Conservation (phyloP, 1,139 yeast species). For the Lodderomyces margitis region DNA sequence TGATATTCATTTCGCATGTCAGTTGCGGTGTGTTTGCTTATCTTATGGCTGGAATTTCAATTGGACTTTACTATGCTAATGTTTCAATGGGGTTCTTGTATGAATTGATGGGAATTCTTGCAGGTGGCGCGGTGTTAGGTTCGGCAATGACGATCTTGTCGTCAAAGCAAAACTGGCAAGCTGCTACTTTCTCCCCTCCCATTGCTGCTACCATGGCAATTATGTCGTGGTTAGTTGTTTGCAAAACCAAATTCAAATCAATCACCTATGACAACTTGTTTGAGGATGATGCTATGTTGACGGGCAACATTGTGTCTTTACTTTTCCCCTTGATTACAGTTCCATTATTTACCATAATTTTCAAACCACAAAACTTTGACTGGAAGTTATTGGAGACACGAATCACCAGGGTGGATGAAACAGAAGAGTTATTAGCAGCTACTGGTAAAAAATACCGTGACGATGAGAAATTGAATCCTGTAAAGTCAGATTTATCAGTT, state of each 20-base stretch:
- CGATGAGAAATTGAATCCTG: constrained; percentile 40
- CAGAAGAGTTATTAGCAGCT: constrained; percentile 52
- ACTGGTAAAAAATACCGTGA: constrained; percentile 20
- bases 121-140: constrained; percentile 84
- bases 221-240: constrained; percentile 63
- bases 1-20: constrained; percentile 65
- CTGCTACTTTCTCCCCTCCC: constrained; percentile 61
- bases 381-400: constrained; percentile 54
- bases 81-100: constrained; percentile 84
- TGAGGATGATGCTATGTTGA: constrained; percentile 77
- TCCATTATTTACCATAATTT: constrained; percentile 62
- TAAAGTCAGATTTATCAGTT: constrained; percentile 34
- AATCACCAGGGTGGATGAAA: constrained; percentile 66
- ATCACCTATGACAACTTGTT: constrained; percentile 67
- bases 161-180: constrained; percentile 58
- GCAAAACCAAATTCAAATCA: constrained; percentile 51
- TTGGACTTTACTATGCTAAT: constrained; percentile 78
- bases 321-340: constrained; percentile 68
- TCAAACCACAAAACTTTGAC: constrained; percentile 73
- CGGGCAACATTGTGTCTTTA: constrained; percentile 82
- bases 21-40: constrained; percentile 66
- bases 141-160: constrained; percentile 71
- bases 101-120: constrained; percentile 83
- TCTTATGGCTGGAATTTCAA: constrained; percentile 76
- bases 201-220: constrained; percentile 62